phyloP scores from a whole-genome alignment of 768 basidiomycete species.

The Boletus sp. region DNA sequence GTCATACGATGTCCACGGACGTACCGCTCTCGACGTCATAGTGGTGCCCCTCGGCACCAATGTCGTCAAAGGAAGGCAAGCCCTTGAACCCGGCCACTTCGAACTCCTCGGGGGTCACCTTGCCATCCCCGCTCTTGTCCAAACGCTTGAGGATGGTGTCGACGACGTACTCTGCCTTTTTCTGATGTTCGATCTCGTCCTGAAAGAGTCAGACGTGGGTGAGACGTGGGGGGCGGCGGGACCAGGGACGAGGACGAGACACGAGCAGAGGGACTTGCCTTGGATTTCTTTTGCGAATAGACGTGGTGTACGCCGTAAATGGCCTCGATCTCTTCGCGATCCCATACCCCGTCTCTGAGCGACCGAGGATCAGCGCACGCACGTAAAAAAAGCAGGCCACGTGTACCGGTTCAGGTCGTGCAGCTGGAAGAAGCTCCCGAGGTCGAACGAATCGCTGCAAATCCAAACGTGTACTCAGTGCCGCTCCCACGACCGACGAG shows the following conservation, averaged over 20 bases:
- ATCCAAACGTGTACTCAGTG: not conserved
- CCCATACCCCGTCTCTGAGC: constrained; percentile 77
- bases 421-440: constrained; percentile 88
- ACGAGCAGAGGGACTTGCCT: constrained; percentile 37
- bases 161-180: constrained; percentile 80
- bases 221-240: not conserved
- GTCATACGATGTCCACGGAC: constrained; percentile 25
- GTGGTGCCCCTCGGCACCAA: constrained; percentile 91
- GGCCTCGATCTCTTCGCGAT: constrained; percentile 86
- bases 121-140: constrained; percentile 76
- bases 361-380: not conserved
- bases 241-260: not conserved
- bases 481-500: not conserved
- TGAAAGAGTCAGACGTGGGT: constrained; percentile 22
- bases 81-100: constrained; percentile 68
- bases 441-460: constrained; percentile 75
- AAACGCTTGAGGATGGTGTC: constrained; percentile 63
- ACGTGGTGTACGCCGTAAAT: constrained; percentile 96
- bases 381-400: not conserved
- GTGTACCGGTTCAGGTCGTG: constrained; percentile 81
- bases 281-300: constrained; percentile 79
- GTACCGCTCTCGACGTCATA: constrained; percentile 88
- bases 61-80: constrained; percentile 77
- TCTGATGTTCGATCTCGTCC: constrained; percentile 76
- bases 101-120: constrained; percentile 68